Evolutionary conservation across 2,329 filamentous ascomycete species (phyloP).

Genomic region (Cladophialophora yegresii): DNA sequence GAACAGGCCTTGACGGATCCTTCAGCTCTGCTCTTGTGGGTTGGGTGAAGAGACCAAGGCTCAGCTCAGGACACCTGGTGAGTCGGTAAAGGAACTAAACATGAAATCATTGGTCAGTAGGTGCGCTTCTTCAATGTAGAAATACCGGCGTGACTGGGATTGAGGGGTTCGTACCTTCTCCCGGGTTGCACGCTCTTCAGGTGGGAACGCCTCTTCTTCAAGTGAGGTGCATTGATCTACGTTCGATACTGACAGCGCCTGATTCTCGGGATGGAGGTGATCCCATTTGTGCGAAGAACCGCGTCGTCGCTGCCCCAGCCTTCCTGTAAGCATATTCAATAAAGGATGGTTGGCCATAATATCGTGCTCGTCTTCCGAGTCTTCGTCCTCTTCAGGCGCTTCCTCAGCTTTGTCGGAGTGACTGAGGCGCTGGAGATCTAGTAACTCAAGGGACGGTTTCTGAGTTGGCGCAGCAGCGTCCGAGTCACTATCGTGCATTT

Average conservation of each 20-base stretch:
- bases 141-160: not conserved
- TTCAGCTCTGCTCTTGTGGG: conserved; percentile 58
- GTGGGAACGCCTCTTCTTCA: conserved; percentile 61
- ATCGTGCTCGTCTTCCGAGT: conserved; percentile 34
- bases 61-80: conserved; percentile 71
- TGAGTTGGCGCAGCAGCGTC: conserved; percentile 18
- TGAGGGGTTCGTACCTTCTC: conserved; percentile 58
- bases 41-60: conserved; percentile 74
- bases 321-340: conserved; percentile 36
- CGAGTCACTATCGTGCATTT: conserved; percentile 28
- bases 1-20: conserved; percentile 51
- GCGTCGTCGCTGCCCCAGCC: conserved; percentile 33
- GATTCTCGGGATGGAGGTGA: conserved; percentile 70
- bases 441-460: conserved; percentile 16
- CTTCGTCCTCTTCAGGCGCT: conserved; percentile 31
- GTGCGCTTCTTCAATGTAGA: not conserved
- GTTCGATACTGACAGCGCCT: conserved; percentile 63
- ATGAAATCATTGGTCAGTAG: not conserved
- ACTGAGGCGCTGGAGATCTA: conserved; percentile 32
- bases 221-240: conserved; percentile 58
- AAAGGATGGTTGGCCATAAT: conserved; percentile 35
- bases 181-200: conserved; percentile 57
- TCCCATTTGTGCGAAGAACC: conserved; percentile 45
- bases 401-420: conserved; percentile 31
- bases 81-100: conserved; percentile 74